phyloP scores from a whole-genome alignment of 2,329 filamentous ascomycete species.

The Xylariaceae sp. region DNA sequence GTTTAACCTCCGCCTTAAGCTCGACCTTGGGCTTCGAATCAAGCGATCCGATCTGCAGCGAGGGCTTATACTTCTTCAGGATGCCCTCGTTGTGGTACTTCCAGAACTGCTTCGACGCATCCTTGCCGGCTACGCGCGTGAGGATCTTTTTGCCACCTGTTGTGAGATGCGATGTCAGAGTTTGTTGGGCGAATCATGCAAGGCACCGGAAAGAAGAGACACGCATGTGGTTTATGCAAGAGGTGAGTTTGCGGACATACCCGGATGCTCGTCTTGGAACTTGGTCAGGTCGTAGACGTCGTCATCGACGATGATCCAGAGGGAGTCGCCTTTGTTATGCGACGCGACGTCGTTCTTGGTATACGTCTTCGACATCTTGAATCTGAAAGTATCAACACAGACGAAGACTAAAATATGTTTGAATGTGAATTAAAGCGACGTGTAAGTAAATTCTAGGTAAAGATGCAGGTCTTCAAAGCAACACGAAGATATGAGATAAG shows the following conservation, averaged over 20 bases:
- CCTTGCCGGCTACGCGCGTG: constrained; percentile 58
- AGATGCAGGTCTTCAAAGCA: too few relatives aligned
- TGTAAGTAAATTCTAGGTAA: too few relatives aligned
- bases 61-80: constrained; percentile 76
- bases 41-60: constrained; percentile 79
- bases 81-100: constrained; percentile 81
- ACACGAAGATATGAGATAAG: too few relatives aligned
- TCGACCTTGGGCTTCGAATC: constrained; percentile 71
- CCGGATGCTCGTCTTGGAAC: constrained; percentile 80
- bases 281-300: constrained; percentile 94
- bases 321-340: constrained; percentile 80
- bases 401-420: too few relatives aligned
- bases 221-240: neutral
- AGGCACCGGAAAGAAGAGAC: too few relatives aligned
- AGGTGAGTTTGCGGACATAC: constrained; percentile 39
- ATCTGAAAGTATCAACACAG: too few relatives aligned
- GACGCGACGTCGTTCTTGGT: constrained; percentile 78
- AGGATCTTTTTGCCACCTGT: constrained; percentile 61
- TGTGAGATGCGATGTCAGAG: constrained; percentile 3
- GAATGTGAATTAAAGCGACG: too few relatives aligned
- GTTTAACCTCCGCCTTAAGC: constrained; percentile 44
- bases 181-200: too few relatives aligned
- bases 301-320: constrained; percentile 88
- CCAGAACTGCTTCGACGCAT: constrained; percentile 64
- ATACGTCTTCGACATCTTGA: constrained; percentile 78